phyloP scores from a whole-genome alignment of 305 asterid genomes.

The Coffea humblotiana region DNA sequence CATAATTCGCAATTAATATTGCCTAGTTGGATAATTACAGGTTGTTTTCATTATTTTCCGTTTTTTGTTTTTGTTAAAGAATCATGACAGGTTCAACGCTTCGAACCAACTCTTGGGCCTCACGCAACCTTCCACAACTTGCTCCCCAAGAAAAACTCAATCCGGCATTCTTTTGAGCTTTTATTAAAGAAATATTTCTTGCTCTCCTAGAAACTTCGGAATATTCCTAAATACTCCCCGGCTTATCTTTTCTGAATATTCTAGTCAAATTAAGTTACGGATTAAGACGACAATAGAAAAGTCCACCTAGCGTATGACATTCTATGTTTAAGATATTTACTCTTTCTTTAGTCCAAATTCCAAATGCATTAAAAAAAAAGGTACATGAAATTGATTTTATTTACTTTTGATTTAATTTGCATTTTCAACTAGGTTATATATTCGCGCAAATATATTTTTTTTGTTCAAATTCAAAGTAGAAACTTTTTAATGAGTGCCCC shows the following conservation, averaged over 20 bases:
- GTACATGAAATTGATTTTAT: background rate
- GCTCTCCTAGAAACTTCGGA: background rate
- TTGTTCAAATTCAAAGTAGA: too few relatives aligned
- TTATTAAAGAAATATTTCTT: background rate
- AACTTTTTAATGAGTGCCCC: too few relatives aligned
- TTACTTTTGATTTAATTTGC: too few relatives aligned
- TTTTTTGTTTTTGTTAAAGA: too few relatives aligned
- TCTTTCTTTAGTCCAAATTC: background rate
- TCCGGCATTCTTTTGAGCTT: background rate
- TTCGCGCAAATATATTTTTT: background rate
- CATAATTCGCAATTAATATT: too few relatives aligned
- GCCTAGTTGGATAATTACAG: too few relatives aligned
- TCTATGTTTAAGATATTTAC: background rate
- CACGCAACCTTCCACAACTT: constrained; percentile 28
- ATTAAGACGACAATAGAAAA: too few relatives aligned
- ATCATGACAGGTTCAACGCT: background rate
- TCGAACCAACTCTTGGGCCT: constrained; percentile 11
- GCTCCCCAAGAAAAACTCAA: constrained; percentile 36
- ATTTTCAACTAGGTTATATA: background rate
- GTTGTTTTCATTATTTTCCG: too few relatives aligned
- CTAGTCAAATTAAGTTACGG: background rate
- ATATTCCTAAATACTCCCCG: background rate
- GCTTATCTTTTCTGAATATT: background rate
- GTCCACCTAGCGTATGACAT: too few relatives aligned
- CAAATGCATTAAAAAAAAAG: background rate